Evolutionary conservation across 2,329 filamentous ascomycete genomes (phyloP), one percentile per base, ranked within the genome.

Genomic region (Madurella mycetomatis): DNA sequence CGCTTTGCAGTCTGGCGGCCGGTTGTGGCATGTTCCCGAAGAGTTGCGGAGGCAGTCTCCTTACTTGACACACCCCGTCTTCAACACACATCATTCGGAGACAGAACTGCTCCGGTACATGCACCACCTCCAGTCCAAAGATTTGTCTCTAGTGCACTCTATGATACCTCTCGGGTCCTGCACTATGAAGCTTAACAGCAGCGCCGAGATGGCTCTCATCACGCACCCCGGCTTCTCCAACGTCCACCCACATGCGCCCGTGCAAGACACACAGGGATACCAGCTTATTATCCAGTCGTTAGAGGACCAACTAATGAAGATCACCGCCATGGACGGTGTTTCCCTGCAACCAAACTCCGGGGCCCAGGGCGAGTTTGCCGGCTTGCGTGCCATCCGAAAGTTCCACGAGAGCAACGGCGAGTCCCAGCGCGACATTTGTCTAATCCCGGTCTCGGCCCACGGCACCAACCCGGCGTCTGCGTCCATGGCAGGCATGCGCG

Each of bases 91-190:
- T 70, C 92, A 95, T 73, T 96, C 91, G 2, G 92, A 97, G 74
- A 96, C 92, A 0, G 90, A 96, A 72, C 82, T 97, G 64, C 78
- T 97, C 48, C 87, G 92, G 42, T 97, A 97, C 73, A 96, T 97
- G 64, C 81, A 92, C 68, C 90, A 96, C 68, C 79, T 97, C 5
- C 88, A 95, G 69, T 95, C 91, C 48, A 96, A 95, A 76, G 92
- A 97, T 68, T 76, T 97, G 13, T 96, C 92, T 1, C 79, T 96
- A 5, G 89, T 92, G 2, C 92, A 97, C 74, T 96, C 92, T 15
- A 97, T 97, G 92, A 97, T 97, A 57, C 91, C 92, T 2, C 82
- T 97, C 1, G 92, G 92, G 17, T 96, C 92, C 1, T 97, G 92
- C 77, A 97, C 92, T 13, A 97, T 97, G 92, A 97, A 97, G 78